Base-by-base conservation (phyloP, 164 flowering plant genomes). In the Aristolochia fimbriata region DNA sequence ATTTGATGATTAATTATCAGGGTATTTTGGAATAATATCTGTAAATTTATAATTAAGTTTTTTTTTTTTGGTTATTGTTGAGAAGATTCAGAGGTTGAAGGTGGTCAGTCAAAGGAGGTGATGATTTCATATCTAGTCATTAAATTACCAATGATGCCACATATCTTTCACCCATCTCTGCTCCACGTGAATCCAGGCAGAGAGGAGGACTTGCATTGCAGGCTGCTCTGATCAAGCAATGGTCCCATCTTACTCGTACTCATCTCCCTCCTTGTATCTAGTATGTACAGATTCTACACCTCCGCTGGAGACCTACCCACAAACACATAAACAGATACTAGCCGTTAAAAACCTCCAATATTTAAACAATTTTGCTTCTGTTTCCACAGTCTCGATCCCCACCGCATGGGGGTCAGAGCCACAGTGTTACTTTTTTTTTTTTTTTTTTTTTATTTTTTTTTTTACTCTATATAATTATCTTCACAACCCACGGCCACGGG, bases 131-230 rank as follows among this genome's bases (percentile, higher is more conserved):
- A 37, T 37, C 43, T 37, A 37, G 21, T 31, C 25, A 54, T 25
- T 55, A 55, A 55, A 37, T 41, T 21, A 27, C 58, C 24, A 55
- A 55, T 55, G 30, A 55, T 55, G 14, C 43, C 43, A 16, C 33
- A 59, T 17, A n/a, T 46, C 19, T 30, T 55, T 24, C 58, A 25
- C 58, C 37, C 16, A 15, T 20, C 19, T 11, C 50, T 27, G 7
- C 15, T 41, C 58, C 58, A 55, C 58, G 58, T 55, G 58, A 55
- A 27, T 24, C 0, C 6, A 17, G 6, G 33, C 33, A 55, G 58
- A 0, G 10, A 41, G 46, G 16, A 15, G 19, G 2, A 20, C 52
- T 17, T 17, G 22, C 19, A 17, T 17, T 17, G 22, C 19, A 17
- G 52, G 22, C n/a, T 17, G 22, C 20, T 49, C n/a, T n/a, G n/a